Conservation (phyloP, 139 green algal species). For the Chlorella sp. region DNA sequence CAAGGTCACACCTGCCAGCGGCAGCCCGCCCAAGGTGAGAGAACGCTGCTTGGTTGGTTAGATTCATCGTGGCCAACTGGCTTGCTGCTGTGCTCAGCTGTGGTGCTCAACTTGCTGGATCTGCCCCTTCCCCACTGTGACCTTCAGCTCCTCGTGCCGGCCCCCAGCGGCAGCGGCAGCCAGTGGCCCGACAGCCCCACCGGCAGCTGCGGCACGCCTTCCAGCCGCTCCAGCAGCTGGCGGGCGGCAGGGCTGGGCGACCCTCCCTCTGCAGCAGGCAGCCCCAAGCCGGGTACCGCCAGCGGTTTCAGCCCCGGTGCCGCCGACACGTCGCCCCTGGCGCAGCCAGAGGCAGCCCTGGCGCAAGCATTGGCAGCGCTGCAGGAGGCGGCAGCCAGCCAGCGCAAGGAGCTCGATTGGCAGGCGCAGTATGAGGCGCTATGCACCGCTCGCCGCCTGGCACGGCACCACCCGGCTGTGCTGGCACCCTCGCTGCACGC, state of each 20-base stretch:
- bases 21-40: not conserved
- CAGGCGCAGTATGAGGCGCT: conserved; percentile 81
- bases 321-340: not conserved
- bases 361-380: conserved; percentile 29
- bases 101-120: too few species aligned
- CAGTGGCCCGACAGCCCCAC: conserved; percentile 21
- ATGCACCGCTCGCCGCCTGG: conserved; percentile 65
- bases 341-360: conserved; percentile 13
- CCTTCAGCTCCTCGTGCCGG: not conserved
- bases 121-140: too few species aligned
- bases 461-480: conserved; percentile 69
- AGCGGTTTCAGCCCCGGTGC: not conserved
- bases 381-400: conserved; percentile 67
- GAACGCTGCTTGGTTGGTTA: too few species aligned
- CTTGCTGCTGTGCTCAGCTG: too few species aligned
- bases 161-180: not conserved
- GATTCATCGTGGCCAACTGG: too few species aligned
- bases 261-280: not conserved
- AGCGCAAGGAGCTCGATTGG: conserved; percentile 89
- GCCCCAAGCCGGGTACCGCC: not conserved
- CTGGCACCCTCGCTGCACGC: conserved; percentile 61
- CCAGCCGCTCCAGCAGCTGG: not conserved
- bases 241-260: not conserved
- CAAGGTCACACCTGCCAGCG: not conserved
- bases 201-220: not conserved